A percentile compares a stretch with the other conserved stretches of the same genome.
These are phyloP conservation scores for Chenopodium quinoa DNA, from an alignment of 148 eudicot genomes.

Conservation along the genomic window DNA sequence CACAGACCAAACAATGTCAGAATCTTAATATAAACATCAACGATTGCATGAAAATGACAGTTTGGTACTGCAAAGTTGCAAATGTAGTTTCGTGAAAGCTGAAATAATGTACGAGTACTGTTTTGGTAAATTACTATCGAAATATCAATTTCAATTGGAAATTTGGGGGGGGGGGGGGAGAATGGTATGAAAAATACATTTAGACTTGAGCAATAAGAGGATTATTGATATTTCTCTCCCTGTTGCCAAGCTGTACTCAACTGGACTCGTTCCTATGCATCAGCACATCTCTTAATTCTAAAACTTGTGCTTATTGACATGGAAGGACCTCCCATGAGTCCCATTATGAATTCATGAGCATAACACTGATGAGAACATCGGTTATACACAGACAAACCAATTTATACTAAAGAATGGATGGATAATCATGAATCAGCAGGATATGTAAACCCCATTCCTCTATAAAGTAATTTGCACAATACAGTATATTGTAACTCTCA, in stretches of 20 bases:
- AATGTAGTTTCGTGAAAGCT: neutral
- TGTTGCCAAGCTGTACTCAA: too few species aligned
- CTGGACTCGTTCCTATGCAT: too few species aligned
- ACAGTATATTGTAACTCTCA: too few species aligned
- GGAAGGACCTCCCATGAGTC: neutral
- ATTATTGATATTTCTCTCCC: too few species aligned
- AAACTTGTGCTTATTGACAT: neutral
- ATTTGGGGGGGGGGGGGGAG: too few species aligned
- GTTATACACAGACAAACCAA: neutral
- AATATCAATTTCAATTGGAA: too few species aligned
- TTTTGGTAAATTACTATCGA: too few species aligned
- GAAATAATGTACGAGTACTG: neutral
- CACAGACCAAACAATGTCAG: conserved; percentile 7
- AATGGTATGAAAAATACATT: too few species aligned
- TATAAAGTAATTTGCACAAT: too few species aligned
- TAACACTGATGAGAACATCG: neutral
- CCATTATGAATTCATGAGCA: too few species aligned
- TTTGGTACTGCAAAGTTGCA: neutral
- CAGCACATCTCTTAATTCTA: neutral
- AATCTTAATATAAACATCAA: neutral
- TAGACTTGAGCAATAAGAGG: too few species aligned
- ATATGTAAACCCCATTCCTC: neutral
- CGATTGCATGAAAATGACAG: neutral
- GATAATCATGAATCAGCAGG: neutral
- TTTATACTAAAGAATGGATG: neutral